Evolutionary conservation across 2,329 filamentous ascomycete genomes (phyloP).

Genomic region (Fusarium sp.): DNA sequence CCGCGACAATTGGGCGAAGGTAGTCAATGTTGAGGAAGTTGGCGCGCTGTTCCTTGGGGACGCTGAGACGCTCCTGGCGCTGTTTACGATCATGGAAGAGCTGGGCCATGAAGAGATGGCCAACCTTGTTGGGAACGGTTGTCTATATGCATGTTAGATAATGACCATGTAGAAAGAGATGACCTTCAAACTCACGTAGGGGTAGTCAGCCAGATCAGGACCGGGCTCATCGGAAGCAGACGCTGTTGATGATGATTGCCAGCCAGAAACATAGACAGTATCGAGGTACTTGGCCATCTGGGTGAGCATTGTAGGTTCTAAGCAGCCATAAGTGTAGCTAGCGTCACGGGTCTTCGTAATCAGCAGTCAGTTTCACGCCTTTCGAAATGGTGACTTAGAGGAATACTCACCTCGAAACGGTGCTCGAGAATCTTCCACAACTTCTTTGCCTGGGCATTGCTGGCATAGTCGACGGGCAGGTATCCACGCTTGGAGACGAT

Average conservation of each 20-base stretch:
- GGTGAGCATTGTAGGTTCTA: conserved; percentile 98
- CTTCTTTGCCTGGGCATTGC: conserved; percentile 92
- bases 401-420: conserved; percentile 78
- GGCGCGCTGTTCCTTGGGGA: conserved; percentile 77
- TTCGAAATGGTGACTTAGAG: not conserved
- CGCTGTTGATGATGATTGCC: conserved; percentile 97
- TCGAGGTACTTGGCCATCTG: conserved; percentile 99
- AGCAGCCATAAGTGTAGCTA: conserved; percentile 95
- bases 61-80: conserved; percentile 89
- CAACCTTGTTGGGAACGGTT: conserved; percentile 97
- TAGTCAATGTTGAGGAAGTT: conserved; percentile 89
- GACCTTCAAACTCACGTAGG: conserved; percentile 73
- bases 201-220: conserved; percentile 97
- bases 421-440: conserved; percentile 90
- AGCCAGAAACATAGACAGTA: conserved; percentile 98
- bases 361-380: conserved; percentile 2
- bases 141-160: conserved; percentile 71
- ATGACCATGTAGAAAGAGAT: not conserved
- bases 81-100: conserved; percentile 99
- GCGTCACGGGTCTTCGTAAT: conserved; percentile 78
- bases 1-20: conserved; percentile 93
- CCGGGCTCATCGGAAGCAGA: conserved; percentile 96
- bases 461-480: conserved; percentile 90
- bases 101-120: conserved; percentile 97
- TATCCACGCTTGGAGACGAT: conserved; percentile 96